phyloP scores from a whole-genome alignment of 2,329 filamentous ascomycete genomes.

The Berkeleyomyces rouxiae region DNA sequence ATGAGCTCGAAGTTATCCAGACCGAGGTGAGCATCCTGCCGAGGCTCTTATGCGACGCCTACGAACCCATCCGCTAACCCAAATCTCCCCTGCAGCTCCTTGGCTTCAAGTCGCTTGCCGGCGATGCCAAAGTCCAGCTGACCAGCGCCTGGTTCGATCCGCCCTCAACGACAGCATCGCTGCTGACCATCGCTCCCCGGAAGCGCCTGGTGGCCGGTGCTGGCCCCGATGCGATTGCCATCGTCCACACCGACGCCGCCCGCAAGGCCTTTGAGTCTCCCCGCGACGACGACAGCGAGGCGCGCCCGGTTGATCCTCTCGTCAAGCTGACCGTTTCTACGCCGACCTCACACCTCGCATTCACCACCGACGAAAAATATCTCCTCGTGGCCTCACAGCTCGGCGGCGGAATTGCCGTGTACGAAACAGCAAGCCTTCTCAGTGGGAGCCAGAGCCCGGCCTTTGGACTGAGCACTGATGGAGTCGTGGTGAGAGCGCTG shows the following conservation, averaged over 20 bases:
- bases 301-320: constrained; percentile 56
- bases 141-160: constrained; percentile 62
- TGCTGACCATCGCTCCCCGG: constrained; percentile 66
- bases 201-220: constrained; percentile 76
- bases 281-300: constrained; percentile 43
- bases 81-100: constrained; percentile 35
- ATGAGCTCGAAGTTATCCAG: constrained; percentile 59
- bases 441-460: constrained; percentile 49
- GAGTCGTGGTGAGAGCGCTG: constrained; percentile 54
- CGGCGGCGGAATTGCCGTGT: constrained; percentile 69
- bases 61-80: background rate
- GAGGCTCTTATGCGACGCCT: background rate
- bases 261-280: constrained; percentile 54
- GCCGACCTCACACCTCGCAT: constrained; percentile 73
- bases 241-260: constrained; percentile 62
- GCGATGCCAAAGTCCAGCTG: constrained; percentile 69
- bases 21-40: constrained; percentile 50
- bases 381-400: constrained; percentile 68
- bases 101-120: constrained; percentile 64
- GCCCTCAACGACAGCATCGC: constrained; percentile 61
- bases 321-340: constrained; percentile 54
- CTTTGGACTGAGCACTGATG: constrained; percentile 63
- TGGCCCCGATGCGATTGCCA: constrained; percentile 59
- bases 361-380: constrained; percentile 77
- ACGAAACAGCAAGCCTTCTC: constrained; percentile 53